Percentiles rank a stretch among this genome's conserved stretches.
Conservation (phyloP, 164 flowering plant species). For the Sextonia rubra region DNA sequence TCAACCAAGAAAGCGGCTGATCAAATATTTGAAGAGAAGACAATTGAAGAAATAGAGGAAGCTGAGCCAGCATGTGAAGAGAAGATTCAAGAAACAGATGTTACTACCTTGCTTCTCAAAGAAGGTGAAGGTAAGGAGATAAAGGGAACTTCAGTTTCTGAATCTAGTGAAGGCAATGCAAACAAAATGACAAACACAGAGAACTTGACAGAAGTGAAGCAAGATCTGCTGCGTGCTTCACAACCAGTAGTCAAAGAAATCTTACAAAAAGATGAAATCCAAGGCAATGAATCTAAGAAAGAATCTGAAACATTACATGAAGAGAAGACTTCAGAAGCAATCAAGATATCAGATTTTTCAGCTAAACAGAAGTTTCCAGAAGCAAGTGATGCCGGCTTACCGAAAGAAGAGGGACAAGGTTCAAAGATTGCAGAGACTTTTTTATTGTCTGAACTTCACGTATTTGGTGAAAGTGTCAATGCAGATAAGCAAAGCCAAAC, state of each 20-base stretch:
- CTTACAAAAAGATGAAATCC: not conserved
- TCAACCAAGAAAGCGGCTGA: not conserved
- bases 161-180: not conserved
- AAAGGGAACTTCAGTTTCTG: conserved; percentile 9
- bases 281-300: not conserved
- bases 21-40: not conserved
- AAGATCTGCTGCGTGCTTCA: not conserved
- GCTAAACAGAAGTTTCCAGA: not conserved
- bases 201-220: not conserved
- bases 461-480: not conserved
- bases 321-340: not conserved
- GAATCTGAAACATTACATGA: not conserved
- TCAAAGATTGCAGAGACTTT: not conserved
- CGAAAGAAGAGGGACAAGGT: not conserved
- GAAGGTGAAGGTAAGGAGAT: conserved; percentile 11
- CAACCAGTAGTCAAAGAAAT: not conserved
- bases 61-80: conserved; percentile 12
- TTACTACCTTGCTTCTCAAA: not conserved
- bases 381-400: not conserved
- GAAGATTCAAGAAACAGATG: conserved; percentile 12
- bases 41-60: not conserved
- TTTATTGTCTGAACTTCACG: not conserved
- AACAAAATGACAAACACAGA: not conserved
- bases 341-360: not conserved
- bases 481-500: not conserved